Evolutionary conservation across 2,329 filamentous ascomycete genomes (phyloP), one percentile per base, ranked within the genome.

Genomic region (Cytospora leucostoma): DNA sequence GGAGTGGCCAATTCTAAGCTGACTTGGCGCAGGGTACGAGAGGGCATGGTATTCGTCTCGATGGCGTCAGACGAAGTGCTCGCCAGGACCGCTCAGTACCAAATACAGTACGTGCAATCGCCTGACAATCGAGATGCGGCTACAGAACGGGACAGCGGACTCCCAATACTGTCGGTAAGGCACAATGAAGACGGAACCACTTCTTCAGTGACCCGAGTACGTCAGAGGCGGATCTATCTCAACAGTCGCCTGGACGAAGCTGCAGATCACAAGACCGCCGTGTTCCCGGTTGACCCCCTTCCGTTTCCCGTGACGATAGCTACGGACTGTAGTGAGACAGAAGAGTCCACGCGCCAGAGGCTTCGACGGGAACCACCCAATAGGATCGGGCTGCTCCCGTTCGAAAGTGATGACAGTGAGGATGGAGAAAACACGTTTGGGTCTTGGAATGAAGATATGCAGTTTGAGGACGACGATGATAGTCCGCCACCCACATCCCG

Each of bases 11-110:
- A 2, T 7, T 34, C 7, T 21, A 67, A 66, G 62, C 62, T 66
- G 59, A 63, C 63, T 66, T 58, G 61, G 61, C 54, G 62, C 73
- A 94, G 91, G 60, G 88, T 97, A 59, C 89, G 94, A 75, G 91
- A 96, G 82, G 94, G 95, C 52, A 89, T 97, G 83, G 85, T 98
- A 1, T 97, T 97, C 72, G 84, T 98, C 34, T 86, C 91, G 53
- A 97, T 97, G 93, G 84, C 87, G 49, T 85, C 88, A 44, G 88
- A 96, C 68, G 88, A 95, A 65, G 79, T 95, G 1, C 77, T 95
- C 51, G 84, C 81, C 21, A 84, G 88, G 63, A 95, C 92, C 12
- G 84, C 89, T 7, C 83, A 87, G 65, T 94, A 94, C 73, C 86
- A 91, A 68, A 88, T 94, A 33, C 85, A 89, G 68, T 92, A 90